phyloP scores from a whole-genome alignment of 192 early-diverging fungal species.

The Fimicolochytrium jonesii region DNA sequence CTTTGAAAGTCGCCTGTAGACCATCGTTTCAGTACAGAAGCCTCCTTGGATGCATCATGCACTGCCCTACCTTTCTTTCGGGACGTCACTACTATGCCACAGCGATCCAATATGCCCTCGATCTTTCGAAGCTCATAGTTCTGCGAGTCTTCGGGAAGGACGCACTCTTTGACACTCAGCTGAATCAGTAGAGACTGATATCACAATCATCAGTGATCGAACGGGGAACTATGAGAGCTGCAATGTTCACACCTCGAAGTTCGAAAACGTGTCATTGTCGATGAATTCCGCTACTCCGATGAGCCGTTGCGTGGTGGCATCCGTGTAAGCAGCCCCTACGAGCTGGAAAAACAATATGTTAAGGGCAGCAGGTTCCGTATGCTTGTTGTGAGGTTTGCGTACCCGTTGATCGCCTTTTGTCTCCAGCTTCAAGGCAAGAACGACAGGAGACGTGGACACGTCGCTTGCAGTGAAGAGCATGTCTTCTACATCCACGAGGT shows the following conservation, averaged over 20 bases:
- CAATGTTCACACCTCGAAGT: conserved; percentile 66
- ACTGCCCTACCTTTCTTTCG: conserved; percentile 49
- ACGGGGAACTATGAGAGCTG: background rate
- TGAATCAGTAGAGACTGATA: conserved; percentile 80
- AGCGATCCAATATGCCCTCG: conserved; percentile 64
- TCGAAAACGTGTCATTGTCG: conserved; percentile 89
- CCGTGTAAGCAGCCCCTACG: conserved; percentile 87
- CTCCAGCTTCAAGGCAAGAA: conserved; percentile 69
- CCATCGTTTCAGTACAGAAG: background rate
- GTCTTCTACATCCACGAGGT: conserved; percentile 88
- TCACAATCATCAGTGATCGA: background rate
- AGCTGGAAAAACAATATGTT: conserved; percentile 26
- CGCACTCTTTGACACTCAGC: conserved; percentile 88
- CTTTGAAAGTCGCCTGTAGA: conserved; percentile 57
- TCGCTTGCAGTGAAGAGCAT: conserved; percentile 73
- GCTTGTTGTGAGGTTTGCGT: background rate
- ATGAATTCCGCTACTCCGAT: conserved; percentile 86
- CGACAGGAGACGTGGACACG: conserved; percentile 69
- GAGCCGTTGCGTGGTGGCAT: conserved; percentile 69
- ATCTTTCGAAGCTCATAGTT: conserved; percentile 72
- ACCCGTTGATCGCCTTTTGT: conserved; percentile 62
- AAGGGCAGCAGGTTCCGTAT: no score
- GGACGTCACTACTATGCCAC: conserved; percentile 71
- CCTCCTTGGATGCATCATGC: background rate
- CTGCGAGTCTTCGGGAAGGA: conserved; percentile 55